Percentiles rank a stretch among this genome's conserved stretches.
Conservation (phyloP, 306 rosid species). For the Lathyrus aphaca region DNA sequence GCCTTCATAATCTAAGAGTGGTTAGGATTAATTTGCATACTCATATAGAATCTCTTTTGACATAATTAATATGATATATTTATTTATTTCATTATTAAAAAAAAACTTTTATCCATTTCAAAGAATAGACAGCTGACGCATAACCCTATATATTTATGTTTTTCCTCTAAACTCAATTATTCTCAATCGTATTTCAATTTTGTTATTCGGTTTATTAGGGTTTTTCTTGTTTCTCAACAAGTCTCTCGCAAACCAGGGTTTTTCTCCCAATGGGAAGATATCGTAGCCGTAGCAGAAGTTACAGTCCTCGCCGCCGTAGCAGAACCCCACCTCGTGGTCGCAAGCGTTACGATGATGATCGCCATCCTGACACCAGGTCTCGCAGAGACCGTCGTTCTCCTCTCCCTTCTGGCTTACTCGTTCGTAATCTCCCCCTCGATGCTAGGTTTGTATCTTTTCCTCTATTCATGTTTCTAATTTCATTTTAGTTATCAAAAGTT, state of each 20-base stretch:
- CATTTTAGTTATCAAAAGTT: background rate
- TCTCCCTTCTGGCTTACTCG: constrained; percentile 88
- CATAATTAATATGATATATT: too few relatives aligned
- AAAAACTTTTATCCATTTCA: too few relatives aligned
- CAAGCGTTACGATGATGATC: constrained; percentile 79
- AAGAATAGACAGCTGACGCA: too few relatives aligned
- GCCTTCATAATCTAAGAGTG: too few relatives aligned
- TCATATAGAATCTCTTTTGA: too few relatives aligned
- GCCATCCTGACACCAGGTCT: constrained; percentile 65
- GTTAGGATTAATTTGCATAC: too few relatives aligned
- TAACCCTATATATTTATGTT: background rate
- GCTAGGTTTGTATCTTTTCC: constrained; percentile 56
- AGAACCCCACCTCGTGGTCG: constrained; percentile 79
- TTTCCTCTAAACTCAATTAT: background rate
- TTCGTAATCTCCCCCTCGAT: constrained; percentile 93
- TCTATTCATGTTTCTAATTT: background rate
- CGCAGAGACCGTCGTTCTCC: constrained; percentile 88
- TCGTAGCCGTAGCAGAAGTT: constrained; percentile 91
- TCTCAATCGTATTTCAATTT: background rate
- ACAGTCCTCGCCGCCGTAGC: constrained; percentile 94
- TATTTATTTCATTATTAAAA: too few relatives aligned
- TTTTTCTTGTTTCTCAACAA: background rate
- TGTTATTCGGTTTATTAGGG: constrained; percentile 55
- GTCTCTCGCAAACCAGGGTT: background rate
- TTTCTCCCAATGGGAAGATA: constrained; percentile 60